These are phyloP conservation scores for Nemania diffusa DNA, from an alignment of 2,329 filamentous ascomycete species.

Conservation along the genomic window DNA sequence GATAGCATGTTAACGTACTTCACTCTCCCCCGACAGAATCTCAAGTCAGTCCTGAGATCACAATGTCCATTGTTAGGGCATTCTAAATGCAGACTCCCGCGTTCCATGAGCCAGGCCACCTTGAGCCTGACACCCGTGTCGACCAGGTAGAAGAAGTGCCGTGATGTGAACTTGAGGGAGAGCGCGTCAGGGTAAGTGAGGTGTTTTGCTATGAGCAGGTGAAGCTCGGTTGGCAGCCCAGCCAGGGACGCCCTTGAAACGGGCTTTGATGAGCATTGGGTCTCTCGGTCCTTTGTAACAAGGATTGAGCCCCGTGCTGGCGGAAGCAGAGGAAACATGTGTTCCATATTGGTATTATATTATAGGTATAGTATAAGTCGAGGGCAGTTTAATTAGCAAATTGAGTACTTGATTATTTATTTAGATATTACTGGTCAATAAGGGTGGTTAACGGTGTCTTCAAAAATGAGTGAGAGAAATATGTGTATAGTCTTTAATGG, in stretches of 20 bases:
- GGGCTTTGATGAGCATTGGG: not conserved
- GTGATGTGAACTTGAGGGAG: constrained; percentile 73
- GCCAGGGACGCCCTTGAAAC: constrained; percentile 51
- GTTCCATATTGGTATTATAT: not conserved
- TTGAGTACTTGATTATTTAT: not conserved
- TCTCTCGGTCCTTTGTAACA: constrained; percentile 2
- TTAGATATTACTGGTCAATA: not conserved
- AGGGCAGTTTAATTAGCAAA: not conserved
- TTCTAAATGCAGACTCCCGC: constrained; percentile 70
- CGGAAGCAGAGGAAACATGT: constrained; percentile 18
- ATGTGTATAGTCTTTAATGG: not conserved
- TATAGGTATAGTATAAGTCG: not conserved
- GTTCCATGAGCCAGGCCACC: constrained; percentile 74
- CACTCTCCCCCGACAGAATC: constrained; percentile 70
- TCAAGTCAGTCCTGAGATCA: constrained; percentile 67
- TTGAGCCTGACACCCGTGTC: constrained; percentile 74
- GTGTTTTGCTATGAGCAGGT: constrained; percentile 67
- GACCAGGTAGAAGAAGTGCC: constrained; percentile 71
- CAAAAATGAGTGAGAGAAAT: not conserved
- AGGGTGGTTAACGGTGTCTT: not conserved
- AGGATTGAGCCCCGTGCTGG: not conserved
- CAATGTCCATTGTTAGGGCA: constrained; percentile 69
- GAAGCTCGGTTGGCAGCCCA: constrained; percentile 73
- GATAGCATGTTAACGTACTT: constrained; percentile 52
- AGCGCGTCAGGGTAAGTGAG: constrained; percentile 77